phyloP scores from a whole-genome alignment of 768 basidiomycete species.

The Lepiota subincarnata region DNA sequence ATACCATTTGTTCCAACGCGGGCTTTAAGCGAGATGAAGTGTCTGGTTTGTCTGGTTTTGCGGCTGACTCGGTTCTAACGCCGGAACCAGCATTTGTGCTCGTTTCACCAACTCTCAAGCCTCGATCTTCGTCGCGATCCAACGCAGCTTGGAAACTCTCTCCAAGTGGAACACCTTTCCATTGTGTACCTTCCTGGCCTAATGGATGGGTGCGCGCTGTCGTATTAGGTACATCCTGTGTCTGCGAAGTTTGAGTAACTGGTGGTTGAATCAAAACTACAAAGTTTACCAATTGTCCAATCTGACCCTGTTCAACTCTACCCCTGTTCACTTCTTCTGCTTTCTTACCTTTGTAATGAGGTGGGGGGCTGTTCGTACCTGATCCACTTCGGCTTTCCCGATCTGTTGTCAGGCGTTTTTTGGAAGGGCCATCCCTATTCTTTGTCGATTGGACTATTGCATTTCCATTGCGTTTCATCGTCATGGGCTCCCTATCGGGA shows the following conservation, averaged over 20 bases:
- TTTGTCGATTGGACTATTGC: too few relatives aligned
- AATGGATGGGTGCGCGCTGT: conserved; percentile 1
- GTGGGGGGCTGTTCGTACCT: too few relatives aligned
- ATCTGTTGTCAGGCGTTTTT: too few relatives aligned
- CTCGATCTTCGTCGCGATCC: background rate
- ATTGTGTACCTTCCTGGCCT: background rate
- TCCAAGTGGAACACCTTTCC: conserved; percentile 3
- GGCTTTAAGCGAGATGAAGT: background rate
- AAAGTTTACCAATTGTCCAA: too few relatives aligned
- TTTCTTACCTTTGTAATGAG: too few relatives aligned
- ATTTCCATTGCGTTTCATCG: too few relatives aligned
- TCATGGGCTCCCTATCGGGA: background rate
- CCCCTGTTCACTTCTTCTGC: too few relatives aligned
- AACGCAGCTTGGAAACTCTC: background rate
- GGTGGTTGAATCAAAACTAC: too few relatives aligned
- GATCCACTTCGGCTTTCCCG: too few relatives aligned
- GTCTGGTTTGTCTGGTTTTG: background rate
- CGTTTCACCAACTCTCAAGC: background rate
- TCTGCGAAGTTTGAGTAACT: background rate
- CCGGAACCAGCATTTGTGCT: background rate
- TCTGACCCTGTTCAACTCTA: too few relatives aligned
- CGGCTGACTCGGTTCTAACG: background rate
- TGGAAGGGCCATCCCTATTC: too few relatives aligned
- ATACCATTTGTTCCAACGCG: background rate
- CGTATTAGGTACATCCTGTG: background rate